These are phyloP conservation scores for Citropsis articulata DNA, from an alignment of 345 rosid genomes.

Conservation along the genomic window DNA sequence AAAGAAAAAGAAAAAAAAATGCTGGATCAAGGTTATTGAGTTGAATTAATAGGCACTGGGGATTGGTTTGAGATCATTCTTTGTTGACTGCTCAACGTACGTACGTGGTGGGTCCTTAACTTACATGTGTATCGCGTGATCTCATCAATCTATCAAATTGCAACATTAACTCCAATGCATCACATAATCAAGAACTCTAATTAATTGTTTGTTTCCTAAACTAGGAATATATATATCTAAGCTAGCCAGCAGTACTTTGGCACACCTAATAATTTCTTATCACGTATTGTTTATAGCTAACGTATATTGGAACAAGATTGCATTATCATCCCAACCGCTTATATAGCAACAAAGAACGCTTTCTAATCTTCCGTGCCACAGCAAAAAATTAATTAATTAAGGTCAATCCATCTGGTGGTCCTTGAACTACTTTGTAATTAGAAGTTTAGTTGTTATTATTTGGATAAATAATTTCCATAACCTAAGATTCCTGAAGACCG, in stretches of 20 bases:
- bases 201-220: neutral
- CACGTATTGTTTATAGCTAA: neutral
- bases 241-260: neutral
- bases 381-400: neutral
- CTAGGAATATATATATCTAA: neutral
- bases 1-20: too few species aligned
- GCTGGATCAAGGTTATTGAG: too few species aligned
- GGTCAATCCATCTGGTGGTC: neutral
- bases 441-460: neutral
- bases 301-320: neutral
- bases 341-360: conserved; percentile 8
- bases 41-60: neutral
- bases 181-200: neutral
- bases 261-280: neutral
- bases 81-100: neutral
- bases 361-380: neutral
- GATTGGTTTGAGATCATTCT: conserved; percentile 1
- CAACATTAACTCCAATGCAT: neutral
- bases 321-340: conserved; percentile 2
- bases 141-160: neutral
- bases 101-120: neutral
- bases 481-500: conserved; percentile 12
- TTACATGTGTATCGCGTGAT: conserved; percentile 4
- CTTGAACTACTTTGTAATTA: neutral
- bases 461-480: neutral